A percentile compares a stretch with the other conserved stretches of the same genome.
phyloP scores from a whole-genome alignment of 2,329 filamentous ascomycete genomes.

The Clarireedia monteithiana region DNA sequence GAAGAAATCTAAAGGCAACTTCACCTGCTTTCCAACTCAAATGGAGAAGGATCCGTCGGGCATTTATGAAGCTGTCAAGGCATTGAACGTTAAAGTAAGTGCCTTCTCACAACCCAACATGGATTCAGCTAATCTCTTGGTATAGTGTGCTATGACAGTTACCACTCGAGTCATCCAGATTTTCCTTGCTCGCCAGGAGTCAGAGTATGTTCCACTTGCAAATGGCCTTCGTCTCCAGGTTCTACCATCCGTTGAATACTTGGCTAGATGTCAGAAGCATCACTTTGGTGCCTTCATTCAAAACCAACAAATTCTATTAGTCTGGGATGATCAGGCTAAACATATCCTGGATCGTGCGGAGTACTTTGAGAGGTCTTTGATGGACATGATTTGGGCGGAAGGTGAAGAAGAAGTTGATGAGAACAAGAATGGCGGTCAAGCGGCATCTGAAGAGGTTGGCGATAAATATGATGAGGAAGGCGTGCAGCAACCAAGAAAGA shows the following conservation, averaged over 20 bases:
- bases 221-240: conserved; percentile 55
- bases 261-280: conserved; percentile 54
- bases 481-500: conserved; percentile 30
- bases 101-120: background rate
- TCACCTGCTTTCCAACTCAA: conserved; percentile 42
- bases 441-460: conserved; percentile 21
- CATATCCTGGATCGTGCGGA: conserved; percentile 44
- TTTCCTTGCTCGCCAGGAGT: conserved; percentile 41
- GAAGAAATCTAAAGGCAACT: conserved; percentile 43
- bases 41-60: conserved; percentile 37
- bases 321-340: conserved; percentile 56
- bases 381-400: conserved; percentile 50
- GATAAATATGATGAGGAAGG: background rate
- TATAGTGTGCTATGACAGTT: conserved; percentile 58
- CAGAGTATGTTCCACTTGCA: conserved; percentile 49
- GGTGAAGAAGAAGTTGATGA: conserved; percentile 31
- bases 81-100: conserved; percentile 47
- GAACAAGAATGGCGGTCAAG: conserved; percentile 15
- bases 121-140: background rate
- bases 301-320: conserved; percentile 48
- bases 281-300: conserved; percentile 59
- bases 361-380: conserved; percentile 44
- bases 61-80: conserved; percentile 41
- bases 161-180: conserved; percentile 57
- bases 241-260: conserved; percentile 46